A percentile compares a stretch with the other conserved stretches of the same genome.
Conservation (phyloP, 495 filamentous ascomycete species). For the Penicillium canariense region DNA sequence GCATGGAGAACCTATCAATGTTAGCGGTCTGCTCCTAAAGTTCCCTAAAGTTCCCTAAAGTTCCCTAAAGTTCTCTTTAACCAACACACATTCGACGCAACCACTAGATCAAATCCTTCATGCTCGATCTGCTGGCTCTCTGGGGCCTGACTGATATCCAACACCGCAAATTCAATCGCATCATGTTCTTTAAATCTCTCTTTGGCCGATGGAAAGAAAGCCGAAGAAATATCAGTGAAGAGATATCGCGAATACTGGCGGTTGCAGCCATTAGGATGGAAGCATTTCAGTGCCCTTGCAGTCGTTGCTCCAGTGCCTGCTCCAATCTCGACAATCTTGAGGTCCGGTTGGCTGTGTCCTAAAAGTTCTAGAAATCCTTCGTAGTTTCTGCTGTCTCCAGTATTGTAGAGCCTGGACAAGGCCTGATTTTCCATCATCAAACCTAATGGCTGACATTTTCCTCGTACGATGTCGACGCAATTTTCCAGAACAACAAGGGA, state of each 20-base stretch:
- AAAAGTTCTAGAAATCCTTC: slow-evolving; percentile 8
- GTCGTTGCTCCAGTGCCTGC: slow-evolving; percentile 37
- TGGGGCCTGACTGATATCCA: slow-evolving; percentile 8
- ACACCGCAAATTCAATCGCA: neutral
- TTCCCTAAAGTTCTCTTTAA: neutral
- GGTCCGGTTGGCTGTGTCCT: slow-evolving; percentile 23
- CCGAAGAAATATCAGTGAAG: slow-evolving; percentile 48
- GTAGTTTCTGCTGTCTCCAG: slow-evolving; percentile 7
- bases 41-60: too few species aligned
- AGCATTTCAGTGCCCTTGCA: slow-evolving; percentile 6
- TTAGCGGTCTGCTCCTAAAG: neutral
- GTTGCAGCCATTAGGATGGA: neutral
- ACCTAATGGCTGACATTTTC: neutral
- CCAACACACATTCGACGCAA: slow-evolving; percentile 22
- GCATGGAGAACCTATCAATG: slow-evolving; percentile 3
- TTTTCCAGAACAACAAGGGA: neutral
- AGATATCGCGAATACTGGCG: slow-evolving; percentile 27
- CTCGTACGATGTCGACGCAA: neutral
- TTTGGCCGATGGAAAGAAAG: slow-evolving; percentile 40
- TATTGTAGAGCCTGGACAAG: slow-evolving; percentile 1
- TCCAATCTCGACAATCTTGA: slow-evolving; percentile 40
- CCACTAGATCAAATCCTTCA: slow-evolving; percentile 28
- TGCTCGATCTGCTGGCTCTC: slow-evolving; percentile 29
- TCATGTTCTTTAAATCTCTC: neutral
- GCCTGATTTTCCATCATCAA: neutral